A percentile compares a stretch with the other conserved stretches of the same genome.
Evolutionary conservation across 2,329 filamentous ascomycete species (phyloP).

Genomic region (Bipolaris victoriae): DNA sequence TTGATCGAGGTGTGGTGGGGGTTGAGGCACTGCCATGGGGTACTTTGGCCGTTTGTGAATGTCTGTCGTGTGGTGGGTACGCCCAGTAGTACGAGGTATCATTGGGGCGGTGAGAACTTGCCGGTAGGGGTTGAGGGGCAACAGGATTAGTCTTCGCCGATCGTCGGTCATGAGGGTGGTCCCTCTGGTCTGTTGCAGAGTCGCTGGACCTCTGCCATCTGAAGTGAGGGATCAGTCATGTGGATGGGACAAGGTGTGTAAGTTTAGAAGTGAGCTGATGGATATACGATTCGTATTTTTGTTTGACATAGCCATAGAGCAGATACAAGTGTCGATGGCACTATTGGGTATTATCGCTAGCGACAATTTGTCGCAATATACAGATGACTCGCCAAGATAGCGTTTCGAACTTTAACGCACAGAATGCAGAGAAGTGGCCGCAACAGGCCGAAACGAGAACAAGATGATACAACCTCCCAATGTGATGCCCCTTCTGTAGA

Average conservation of each 20-base stretch:
- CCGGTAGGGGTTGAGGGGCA: conserved; percentile 1
- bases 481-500: conserved; percentile 4
- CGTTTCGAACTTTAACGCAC: conserved; percentile 14
- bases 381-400: conserved; percentile 7
- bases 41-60: conserved; percentile 7
- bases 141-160: conserved; percentile 12
- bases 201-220: conserved; percentile 1
- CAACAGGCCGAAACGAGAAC: conserved; percentile 9
- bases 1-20: conserved; percentile 12
- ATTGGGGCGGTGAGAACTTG: conserved; percentile 12
- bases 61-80: conserved; percentile 14
- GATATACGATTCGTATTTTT: conserved; percentile 5
- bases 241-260: not conserved
- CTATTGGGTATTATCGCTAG: conserved; percentile 20
- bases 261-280: not conserved
- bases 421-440: conserved; percentile 3
- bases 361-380: conserved; percentile 14
- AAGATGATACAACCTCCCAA: conserved; percentile 1
- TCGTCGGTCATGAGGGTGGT: conserved; percentile 1
- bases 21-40: conserved; percentile 1
- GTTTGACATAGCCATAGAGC: conserved; percentile 4
- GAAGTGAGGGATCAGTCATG: conserved; percentile 1
- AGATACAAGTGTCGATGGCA: conserved; percentile 15
- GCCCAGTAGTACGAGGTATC: not conserved
- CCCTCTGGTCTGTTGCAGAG: not conserved